Evolutionary conservation across 2,329 filamentous ascomycete species (phyloP), one percentile per base, ranked within the genome.

Genomic region (Nigrospora osmanthi): DNA sequence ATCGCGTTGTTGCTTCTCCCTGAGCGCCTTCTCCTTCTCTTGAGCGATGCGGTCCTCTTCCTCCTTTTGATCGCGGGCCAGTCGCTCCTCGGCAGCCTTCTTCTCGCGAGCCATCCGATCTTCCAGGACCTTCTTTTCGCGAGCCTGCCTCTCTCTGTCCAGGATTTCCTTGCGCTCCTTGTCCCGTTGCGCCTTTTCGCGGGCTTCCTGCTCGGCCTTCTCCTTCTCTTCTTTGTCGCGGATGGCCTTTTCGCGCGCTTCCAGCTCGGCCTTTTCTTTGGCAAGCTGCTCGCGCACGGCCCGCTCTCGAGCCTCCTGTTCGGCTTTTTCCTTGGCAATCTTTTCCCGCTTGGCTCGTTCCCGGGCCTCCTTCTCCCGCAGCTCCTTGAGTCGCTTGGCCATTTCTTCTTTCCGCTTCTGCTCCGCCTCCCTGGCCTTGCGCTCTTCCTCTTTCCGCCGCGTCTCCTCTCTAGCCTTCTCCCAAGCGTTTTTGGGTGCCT

Each of bases 381-480:
- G 61, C 51, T 81, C 77, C 31, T 68, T 73, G 2, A 80, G 58
- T 44, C 71, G 65, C 46, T 67, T 72, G 33, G 73, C 68, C 3
- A 73, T 65, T n/a, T 80, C 76, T 32, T 80, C 77, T 35, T 72
- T 74, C 49, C 74, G 70, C 51, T 78, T 78, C 50, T 77, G 73
- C 50, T 85, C 81, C 3, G 77, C 79, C 50, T 81, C 78, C 49
- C 71, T 75, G 3, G 68, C 68, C 55, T 73, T 82, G 11, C 80
- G 78, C 51, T 85, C 80, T 51, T 83, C 81, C 52, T 84, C 81
- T 45, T 75, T 73, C 47, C 70, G 75, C 37, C 76, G 70, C 16
- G 76, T 83, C 52, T 86, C 82, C 56, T 87, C 83, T 44, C 82
- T 71, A 4, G 81, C 83, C 58, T 79, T 84, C 53, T 86, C 81